Evolutionary conservation across 768 basidiomycete genomes (phyloP).

Genomic region (Trametes cingulata): DNA sequence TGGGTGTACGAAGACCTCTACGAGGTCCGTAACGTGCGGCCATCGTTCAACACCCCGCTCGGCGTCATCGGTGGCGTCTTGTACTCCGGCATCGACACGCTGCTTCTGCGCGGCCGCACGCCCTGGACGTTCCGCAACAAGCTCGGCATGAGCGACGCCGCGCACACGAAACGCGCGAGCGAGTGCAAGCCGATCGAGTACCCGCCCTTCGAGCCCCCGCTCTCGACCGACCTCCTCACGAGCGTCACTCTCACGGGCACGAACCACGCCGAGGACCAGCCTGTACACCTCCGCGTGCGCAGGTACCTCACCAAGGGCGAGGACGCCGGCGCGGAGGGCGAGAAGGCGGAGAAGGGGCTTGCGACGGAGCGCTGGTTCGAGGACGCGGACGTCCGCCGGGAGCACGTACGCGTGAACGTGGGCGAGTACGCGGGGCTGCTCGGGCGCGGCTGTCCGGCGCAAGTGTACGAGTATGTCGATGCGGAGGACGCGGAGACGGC

Average conservation of each 20-base stretch:
- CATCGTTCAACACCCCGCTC: conserved; percentile 78
- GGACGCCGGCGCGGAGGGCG: conserved; percentile 30
- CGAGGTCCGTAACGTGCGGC: conserved; percentile 90
- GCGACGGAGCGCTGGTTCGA: conserved; percentile 37
- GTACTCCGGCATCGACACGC: conserved; percentile 87
- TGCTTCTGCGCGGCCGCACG: conserved; percentile 79
- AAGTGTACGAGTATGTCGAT: conserved; percentile 94
- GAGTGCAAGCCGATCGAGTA: conserved; percentile 78
- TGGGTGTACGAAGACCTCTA: conserved; percentile 87
- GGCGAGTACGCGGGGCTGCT: conserved; percentile 84
- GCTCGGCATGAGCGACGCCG: conserved; percentile 56
- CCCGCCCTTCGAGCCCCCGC: conserved; percentile 82
- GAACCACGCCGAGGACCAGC: conserved; percentile 97
- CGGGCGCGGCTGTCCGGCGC: conserved; percentile 90
- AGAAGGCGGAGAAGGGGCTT: conserved; percentile 23
- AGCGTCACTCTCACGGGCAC: conserved; percentile 89
- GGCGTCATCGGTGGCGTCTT: conserved; percentile 86
- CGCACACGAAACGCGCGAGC: conserved; percentile 67
- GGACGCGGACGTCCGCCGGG: conserved; percentile 45
- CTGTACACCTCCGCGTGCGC: conserved; percentile 79
- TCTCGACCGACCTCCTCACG: conserved; percentile 93
- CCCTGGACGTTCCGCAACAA: conserved; percentile 91
- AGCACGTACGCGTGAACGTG: conserved; percentile 77
- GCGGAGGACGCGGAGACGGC: conserved; percentile 44
- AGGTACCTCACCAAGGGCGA: conserved; percentile 32